Evolutionary conservation across 2,329 filamentous ascomycete genomes (phyloP), one percentile per base, ranked within the genome.

Genomic region (Bipolaris zeicola): DNA sequence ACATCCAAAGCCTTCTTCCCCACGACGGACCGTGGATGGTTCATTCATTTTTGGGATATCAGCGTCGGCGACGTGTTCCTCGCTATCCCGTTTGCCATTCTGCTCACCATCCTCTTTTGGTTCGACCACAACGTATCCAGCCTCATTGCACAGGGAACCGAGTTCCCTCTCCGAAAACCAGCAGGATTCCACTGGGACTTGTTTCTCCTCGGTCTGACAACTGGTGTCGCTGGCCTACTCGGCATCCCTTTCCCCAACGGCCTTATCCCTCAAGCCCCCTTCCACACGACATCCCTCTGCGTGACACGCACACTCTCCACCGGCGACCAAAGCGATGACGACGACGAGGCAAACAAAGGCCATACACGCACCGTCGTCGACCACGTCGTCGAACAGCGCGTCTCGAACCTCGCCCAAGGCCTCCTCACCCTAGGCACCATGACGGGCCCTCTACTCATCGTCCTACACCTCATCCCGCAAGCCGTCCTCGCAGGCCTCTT

Each of bases 61-160:
- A 80, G 79, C 43, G 85, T 89, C 5, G 83, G 82, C 0, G 88
- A 96, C 54, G 82, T 95, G 6, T 96, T 96, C 71, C 80, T 92
- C 41, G 92, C 92, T 1, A 84, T 96, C n/a, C 92, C 92, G 0
- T 96, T 96, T 77, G 92, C 91, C 0, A 70, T 96, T 33, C 80
- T 96, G 1, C 80, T 96, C 14, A 96, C 92, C 0, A 87, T 96
- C 20, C 78, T 96, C 4, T 96, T 96, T 72, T 96, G 89, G 79
- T 96, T 95, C 72, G 92, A 96, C 69, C 92, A 96, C 70, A 96
- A 95, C 50, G 69, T 85, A 49, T 83, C 81, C 57, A 83, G 81
- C 22, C 76, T 86, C 31, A 84, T 81, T 8, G 83, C 83, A 0
- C 84, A 86, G 70, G 83, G 81, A 13, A 80, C 79, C 24, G 78